Conservation (phyloP, 805 yeast species). For the Candida andamanensis region DNA sequence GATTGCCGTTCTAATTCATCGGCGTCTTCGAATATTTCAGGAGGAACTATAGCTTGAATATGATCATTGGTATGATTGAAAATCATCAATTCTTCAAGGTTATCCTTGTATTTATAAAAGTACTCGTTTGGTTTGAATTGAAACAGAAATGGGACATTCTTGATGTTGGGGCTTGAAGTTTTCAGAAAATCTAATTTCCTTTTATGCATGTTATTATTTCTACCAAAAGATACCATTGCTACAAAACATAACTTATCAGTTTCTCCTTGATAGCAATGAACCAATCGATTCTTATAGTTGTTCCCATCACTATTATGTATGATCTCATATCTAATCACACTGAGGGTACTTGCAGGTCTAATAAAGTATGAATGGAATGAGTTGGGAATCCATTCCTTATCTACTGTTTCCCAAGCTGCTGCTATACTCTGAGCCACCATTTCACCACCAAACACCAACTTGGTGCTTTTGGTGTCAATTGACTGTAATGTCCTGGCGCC, state of each 20-base stretch:
- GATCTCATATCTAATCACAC: constrained; percentile 27
- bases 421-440: constrained; percentile 33
- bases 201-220: constrained; percentile 18
- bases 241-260: constrained; percentile 24
- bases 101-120: constrained; percentile 23
- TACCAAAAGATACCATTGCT: constrained; percentile 33
- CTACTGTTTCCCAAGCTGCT: constrained; percentile 32
- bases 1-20: constrained; percentile 7
- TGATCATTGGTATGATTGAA: constrained; percentile 22
- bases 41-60: constrained; percentile 12
- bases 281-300: constrained; percentile 29
- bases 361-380: constrained; percentile 37
- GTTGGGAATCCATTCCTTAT: constrained; percentile 28
- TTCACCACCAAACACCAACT: constrained; percentile 39
- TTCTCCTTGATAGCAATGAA: constrained; percentile 26
- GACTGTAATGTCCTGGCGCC: constrained; percentile 18
- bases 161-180: constrained; percentile 13
- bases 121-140: constrained; percentile 22
- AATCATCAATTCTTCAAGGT: constrained; percentile 9
- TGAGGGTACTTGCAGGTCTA: constrained; percentile 27
- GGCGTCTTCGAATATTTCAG: constrained; percentile 13
- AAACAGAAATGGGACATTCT: constrained; percentile 27
- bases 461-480: constrained; percentile 16
- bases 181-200: constrained; percentile 12
- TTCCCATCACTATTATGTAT: constrained; percentile 29